phyloP scores from a whole-genome alignment of 2,329 filamentous ascomycete genomes.

The Fusarium mundagurra region DNA sequence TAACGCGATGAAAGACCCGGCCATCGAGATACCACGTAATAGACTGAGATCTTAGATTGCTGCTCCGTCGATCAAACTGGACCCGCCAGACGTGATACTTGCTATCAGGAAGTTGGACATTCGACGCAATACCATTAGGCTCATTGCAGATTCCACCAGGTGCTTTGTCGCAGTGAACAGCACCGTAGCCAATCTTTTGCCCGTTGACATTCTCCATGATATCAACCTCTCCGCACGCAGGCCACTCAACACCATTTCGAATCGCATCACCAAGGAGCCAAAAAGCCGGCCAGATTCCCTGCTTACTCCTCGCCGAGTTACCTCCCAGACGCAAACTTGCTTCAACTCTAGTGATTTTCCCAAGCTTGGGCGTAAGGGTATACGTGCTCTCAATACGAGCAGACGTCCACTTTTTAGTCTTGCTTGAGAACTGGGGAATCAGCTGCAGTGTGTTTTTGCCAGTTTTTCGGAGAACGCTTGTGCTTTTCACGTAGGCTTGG shows the following conservation, averaged over 20 bases:
- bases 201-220: constrained; percentile 67
- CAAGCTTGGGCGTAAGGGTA: constrained; percentile 56
- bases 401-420: constrained; percentile 60
- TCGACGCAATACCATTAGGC: constrained; percentile 53
- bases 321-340: constrained; percentile 58
- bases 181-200: constrained; percentile 56
- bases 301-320: constrained; percentile 53
- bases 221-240: constrained; percentile 65
- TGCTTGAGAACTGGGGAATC: constrained; percentile 55
- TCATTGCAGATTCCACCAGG: constrained; percentile 63
- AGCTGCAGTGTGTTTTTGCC: constrained; percentile 62
- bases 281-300: constrained; percentile 69
- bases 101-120: constrained; percentile 50
- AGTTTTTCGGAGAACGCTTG: constrained; percentile 60
- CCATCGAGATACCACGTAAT: constrained; percentile 63
- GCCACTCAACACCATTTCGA: constrained; percentile 61
- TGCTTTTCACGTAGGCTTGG: constrained; percentile 59
- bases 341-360: constrained; percentile 58
- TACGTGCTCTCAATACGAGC: constrained; percentile 62
- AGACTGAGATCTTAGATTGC: constrained; percentile 58
- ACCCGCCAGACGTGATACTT: constrained; percentile 62
- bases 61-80: constrained; percentile 58
- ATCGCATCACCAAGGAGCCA: constrained; percentile 65
- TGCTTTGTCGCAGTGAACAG: constrained; percentile 60
- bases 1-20: constrained; percentile 53